Conservation (phyloP, 2,329 filamentous ascomycete species). For the Botrytis sinoallii region DNA sequence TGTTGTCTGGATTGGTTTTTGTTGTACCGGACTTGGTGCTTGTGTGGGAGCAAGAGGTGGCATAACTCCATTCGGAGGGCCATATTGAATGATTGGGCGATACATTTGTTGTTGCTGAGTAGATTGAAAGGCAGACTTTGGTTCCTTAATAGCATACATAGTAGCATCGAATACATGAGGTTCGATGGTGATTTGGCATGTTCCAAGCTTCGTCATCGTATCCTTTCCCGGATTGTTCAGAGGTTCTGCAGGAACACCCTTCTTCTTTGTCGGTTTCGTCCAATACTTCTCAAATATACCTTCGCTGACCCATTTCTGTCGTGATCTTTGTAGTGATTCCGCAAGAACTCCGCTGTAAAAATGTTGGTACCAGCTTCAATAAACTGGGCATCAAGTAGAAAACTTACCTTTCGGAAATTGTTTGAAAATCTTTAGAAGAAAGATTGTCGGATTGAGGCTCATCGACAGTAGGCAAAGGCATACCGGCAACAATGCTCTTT, state of each 20-base stretch:
- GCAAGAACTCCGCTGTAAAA: constrained; percentile 64
- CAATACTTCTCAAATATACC: constrained; percentile 76
- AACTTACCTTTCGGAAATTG: constrained; percentile 65
- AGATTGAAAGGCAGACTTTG: constrained; percentile 36
- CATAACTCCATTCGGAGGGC: constrained; percentile 61
- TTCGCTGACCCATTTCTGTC: constrained; percentile 68
- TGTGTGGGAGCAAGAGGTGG: constrained; percentile 50
- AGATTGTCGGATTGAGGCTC: constrained; percentile 63
- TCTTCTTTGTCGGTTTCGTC: constrained; percentile 69
- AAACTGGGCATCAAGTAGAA: neutral
- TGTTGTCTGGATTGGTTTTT: constrained; percentile 34
- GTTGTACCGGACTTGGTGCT: constrained; percentile 36
- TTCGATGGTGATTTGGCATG: constrained; percentile 71
- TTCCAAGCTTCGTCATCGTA: constrained; percentile 69
- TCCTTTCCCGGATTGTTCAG: constrained; percentile 67
- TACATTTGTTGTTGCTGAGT: constrained; percentile 38
- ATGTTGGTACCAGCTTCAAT: constrained; percentile 20
- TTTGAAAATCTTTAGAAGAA: constrained; percentile 65
- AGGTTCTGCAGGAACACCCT: constrained; percentile 59
- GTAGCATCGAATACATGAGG: constrained; percentile 77
- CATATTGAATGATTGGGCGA: constrained; percentile 63
- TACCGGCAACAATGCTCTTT: constrained; percentile 59
- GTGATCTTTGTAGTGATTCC: constrained; percentile 71
- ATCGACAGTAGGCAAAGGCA: constrained; percentile 69
- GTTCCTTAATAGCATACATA: constrained; percentile 68